Evolutionary conservation across 2,329 filamentous ascomycete species (phyloP).

Genomic region (Beauveria sp.): DNA sequence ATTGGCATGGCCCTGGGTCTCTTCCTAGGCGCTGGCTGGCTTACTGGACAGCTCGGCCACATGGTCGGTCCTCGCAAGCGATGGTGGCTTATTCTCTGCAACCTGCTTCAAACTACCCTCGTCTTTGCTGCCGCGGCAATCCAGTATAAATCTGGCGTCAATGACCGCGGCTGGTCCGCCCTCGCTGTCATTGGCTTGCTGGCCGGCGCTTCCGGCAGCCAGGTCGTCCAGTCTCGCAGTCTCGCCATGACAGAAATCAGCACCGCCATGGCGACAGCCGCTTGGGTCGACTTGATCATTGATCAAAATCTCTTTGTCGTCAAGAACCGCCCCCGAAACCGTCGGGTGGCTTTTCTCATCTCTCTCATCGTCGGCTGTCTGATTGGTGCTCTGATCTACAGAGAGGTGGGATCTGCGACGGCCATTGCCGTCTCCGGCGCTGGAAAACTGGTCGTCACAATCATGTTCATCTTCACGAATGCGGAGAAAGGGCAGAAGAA

Average conservation of each 20-base stretch:
- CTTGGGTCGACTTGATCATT: constrained; percentile 53
- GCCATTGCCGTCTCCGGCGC: constrained; percentile 36
- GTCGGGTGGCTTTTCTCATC: constrained; percentile 42
- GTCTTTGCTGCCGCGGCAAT: constrained; percentile 46
- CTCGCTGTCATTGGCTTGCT: constrained; percentile 42
- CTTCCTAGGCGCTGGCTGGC: constrained; percentile 47
- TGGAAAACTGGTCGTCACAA: constrained; percentile 38
- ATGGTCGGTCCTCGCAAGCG: constrained; percentile 41
- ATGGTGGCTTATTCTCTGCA: constrained; percentile 47
- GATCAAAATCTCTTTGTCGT: constrained; percentile 41
- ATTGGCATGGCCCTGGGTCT: constrained; percentile 47
- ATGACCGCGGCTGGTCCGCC: constrained; percentile 28
- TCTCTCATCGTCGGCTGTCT: constrained; percentile 41
- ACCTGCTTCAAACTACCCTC: constrained; percentile 44
- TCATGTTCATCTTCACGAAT: constrained; percentile 36
- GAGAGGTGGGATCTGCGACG: constrained; percentile 32
- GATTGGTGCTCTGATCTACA: constrained; percentile 43
- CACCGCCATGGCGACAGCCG: constrained; percentile 58
- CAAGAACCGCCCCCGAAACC: constrained; percentile 42
- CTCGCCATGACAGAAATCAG: constrained; percentile 53
- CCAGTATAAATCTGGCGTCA: constrained; percentile 34
- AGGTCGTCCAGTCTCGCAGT: constrained; percentile 50
- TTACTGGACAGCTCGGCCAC: constrained; percentile 51
- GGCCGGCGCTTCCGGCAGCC: constrained; percentile 48
- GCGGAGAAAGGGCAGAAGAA: constrained; percentile 22